Base-by-base conservation (phyloP, 2,329 filamentous ascomycete genomes). In the Colletotrichum orbiculare region DNA sequence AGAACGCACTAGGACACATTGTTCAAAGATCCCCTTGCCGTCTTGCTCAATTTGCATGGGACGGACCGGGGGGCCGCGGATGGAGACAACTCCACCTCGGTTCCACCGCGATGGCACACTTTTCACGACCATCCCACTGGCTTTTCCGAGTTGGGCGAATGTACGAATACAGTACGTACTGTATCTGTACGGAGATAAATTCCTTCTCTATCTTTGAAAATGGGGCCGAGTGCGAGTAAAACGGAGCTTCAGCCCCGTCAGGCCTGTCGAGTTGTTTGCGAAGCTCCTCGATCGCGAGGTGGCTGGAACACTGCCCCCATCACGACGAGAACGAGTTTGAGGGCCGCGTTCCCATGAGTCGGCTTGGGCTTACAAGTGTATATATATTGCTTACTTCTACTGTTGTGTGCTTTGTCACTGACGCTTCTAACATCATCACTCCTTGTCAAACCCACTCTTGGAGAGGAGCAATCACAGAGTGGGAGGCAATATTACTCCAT, bases 71-170 rank as follows among this genome's bases (percentile, higher is more conserved):
- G 58, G 45, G 33, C 17, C 15, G 39, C n/a, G 34, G 15, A 50
- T 12, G 45, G 57, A 48, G 35, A 46, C 41, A 61, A 39, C 35
- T 42, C 56, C 61, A 55, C 50, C 13, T 15, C 4, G 9, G 17
- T 42, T 17, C 60, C 60, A 53, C 47, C 49, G n/a, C 42, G 54
- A 45, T 49, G 34, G n/a, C 37, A 49, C 48, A 53, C 46, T 15
- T 12, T 39, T 42, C 47, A 47, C 35, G 4, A 25, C 47, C 13
- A 25, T 38, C 12, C 11, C 17, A 34, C 37, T 15, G 15, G 17
- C 25, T 25, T 25, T 25, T 25, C 25, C 25, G 25, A 25, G 4
- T 25, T 25, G 25, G 25, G 25, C 25, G 4, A 25, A 25, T 25
- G 25, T 25, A 25, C 25, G 25, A 25, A 25, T 5, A 25, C 3